A percentile compares a stretch with the other conserved stretches of the same genome.
Conservation (phyloP, 495 filamentous ascomycete genomes). For the Aspergillus nanangensis region DNA sequence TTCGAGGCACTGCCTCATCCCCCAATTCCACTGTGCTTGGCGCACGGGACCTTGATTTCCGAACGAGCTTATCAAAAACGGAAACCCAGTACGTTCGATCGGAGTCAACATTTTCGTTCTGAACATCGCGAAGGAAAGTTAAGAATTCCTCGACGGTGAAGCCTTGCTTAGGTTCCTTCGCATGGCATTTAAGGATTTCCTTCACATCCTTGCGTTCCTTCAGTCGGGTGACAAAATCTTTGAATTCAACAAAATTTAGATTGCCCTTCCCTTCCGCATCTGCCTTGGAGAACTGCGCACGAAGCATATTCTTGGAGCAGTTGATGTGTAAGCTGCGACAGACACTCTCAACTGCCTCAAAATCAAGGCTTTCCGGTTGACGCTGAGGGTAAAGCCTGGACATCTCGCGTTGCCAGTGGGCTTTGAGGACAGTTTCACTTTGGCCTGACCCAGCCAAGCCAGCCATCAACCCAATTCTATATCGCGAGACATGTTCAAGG, state of each 20-base stretch:
- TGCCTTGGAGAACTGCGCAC: constrained; percentile 70
- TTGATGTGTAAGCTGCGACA: constrained; percentile 89
- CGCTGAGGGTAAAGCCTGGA: constrained; percentile 55
- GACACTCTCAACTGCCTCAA: constrained; percentile 70
- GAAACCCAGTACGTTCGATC: constrained; percentile 63
- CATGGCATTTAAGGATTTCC: constrained; percentile 55
- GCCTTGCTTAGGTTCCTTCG: constrained; percentile 50
- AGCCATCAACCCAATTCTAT: constrained; percentile 83
- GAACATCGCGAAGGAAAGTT: constrained; percentile 65
- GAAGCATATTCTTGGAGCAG: constrained; percentile 68
- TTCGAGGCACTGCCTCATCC: constrained; percentile 40
- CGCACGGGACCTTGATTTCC: constrained; percentile 54
- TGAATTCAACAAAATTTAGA: constrained; percentile 73
- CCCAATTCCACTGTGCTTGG: constrained; percentile 32
- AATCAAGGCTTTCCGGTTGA: constrained; percentile 68
- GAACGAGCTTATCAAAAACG: constrained; percentile 70
- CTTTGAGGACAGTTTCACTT: constrained; percentile 72
- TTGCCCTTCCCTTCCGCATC: constrained; percentile 56
- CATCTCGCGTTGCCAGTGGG: constrained; percentile 88
- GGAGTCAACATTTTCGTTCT: constrained; percentile 68
- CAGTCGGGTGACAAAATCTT: constrained; percentile 72
- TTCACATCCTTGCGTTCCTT: constrained; percentile 80
- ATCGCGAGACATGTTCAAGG: constrained; percentile 72
- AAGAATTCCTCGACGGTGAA: constrained; percentile 71
- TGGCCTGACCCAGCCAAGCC: constrained; percentile 69